Evolutionary conservation across 1,139 yeast genomes (phyloP).

Genomic region (Geotrichum candidum): DNA sequence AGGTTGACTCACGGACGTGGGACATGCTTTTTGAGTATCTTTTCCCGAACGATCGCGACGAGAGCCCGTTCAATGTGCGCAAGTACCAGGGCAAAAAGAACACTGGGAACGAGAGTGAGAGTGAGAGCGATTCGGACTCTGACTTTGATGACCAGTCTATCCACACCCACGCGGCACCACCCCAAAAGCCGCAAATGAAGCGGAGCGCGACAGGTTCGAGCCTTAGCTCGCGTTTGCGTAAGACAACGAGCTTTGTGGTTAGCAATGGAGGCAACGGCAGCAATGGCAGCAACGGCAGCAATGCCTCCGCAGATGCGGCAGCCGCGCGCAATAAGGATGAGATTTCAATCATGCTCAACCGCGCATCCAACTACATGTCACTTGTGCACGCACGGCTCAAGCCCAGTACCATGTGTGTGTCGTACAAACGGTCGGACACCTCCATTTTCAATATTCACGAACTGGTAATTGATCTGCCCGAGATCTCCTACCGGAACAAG

Average conservation of each 20-base stretch:
- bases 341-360: constrained; percentile 50
- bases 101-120: neutral
- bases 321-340: constrained; percentile 35
- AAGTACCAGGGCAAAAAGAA: neutral
- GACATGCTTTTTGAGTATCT: constrained; percentile 55
- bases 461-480: constrained; percentile 58
- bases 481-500: constrained; percentile 54
- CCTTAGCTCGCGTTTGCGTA: neutral
- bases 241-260: neutral
- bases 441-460: constrained; percentile 68
- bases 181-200: neutral
- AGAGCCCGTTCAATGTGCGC: constrained; percentile 5
- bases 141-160: constrained; percentile 3
- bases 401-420: constrained; percentile 51
- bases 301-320: neutral
- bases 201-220: neutral
- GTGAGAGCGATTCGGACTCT: neutral
- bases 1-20: constrained; percentile 65
- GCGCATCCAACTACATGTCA: constrained; percentile 63
- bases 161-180: neutral
- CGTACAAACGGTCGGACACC: constrained; percentile 55
- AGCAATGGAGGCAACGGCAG: neutral
- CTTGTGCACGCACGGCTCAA: constrained; percentile 54
- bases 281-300: neutral
- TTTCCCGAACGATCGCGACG: constrained; percentile 47